These are phyloP conservation scores for Groenewaldozyma tartarivorans DNA, from an alignment of 805 yeast genomes.

Conservation along the genomic window DNA sequence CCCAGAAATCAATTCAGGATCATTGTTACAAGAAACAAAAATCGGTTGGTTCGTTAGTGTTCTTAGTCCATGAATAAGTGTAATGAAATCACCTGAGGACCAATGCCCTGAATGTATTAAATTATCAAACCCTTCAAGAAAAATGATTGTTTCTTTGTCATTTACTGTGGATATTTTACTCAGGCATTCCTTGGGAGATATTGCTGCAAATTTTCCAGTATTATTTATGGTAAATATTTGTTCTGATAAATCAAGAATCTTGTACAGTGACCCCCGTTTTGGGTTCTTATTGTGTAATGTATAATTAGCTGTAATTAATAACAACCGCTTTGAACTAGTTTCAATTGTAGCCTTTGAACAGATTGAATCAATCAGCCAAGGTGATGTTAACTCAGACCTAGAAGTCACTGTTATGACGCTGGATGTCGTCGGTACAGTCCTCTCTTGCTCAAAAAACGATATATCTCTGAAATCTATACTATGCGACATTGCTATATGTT, in stretches of 20 bases:
- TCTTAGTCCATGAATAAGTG: constrained; percentile 29
- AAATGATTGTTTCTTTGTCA: constrained; percentile 18
- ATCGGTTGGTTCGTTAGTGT: constrained; percentile 25
- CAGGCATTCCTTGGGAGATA: constrained; percentile 5
- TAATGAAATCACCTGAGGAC: constrained; percentile 29
- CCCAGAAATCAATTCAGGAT: constrained; percentile 31
- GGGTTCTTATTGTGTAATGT: constrained; percentile 3
- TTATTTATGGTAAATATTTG: constrained; percentile 6
- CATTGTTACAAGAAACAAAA: constrained; percentile 32
- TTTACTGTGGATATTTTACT: neutral
- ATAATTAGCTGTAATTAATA: constrained; percentile 6
- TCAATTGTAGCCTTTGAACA: neutral
- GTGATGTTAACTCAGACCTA: neutral
- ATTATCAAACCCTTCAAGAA: constrained; percentile 41
- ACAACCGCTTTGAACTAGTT: neutral
- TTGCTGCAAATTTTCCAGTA: constrained; percentile 5
- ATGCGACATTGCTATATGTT: too few species aligned
- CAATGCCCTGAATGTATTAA: constrained; percentile 35
- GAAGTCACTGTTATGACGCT: neutral
- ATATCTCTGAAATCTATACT: too few species aligned
- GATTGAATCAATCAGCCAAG: neutral
- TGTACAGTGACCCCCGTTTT: constrained; percentile 4
- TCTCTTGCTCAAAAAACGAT: too few species aligned
- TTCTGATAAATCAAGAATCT: constrained; percentile 12
- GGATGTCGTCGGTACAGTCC: too few species aligned